phyloP scores from a whole-genome alignment of 768 basidiomycete species.

The Kwoniella newhampshirensis region DNA sequence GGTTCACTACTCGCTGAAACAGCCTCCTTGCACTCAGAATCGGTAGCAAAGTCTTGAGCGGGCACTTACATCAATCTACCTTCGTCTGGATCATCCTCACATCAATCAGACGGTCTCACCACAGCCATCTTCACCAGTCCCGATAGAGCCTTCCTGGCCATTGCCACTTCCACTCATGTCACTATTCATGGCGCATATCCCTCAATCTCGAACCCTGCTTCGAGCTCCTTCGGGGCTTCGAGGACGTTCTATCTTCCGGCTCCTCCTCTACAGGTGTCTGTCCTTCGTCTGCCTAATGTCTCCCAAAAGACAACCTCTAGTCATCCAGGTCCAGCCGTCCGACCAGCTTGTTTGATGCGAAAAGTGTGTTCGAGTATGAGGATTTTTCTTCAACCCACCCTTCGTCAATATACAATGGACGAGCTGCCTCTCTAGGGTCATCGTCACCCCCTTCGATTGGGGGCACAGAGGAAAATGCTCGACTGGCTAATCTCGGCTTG shows the following conservation, averaged over 20 bases:
- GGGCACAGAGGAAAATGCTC: background rate
- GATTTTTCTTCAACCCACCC: too few species aligned
- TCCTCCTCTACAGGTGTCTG: slow-evolving; percentile 15
- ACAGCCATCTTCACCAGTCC: slow-evolving; percentile 1
- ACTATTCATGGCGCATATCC: slow-evolving; percentile 16
- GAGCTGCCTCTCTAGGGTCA: background rate
- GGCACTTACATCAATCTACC: slow-evolving; percentile 6
- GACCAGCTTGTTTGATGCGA: too few species aligned
- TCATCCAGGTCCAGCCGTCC: too few species aligned
- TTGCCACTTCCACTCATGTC: slow-evolving; percentile 17
- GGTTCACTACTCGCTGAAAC: too few species aligned
- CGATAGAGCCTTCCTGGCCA: slow-evolving; percentile 13
- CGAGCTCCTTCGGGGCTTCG: slow-evolving; percentile 14
- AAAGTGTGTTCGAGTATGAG: slow-evolving; percentile 10
- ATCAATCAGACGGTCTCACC: background rate
- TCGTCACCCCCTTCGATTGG: background rate
- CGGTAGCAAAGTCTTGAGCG: slow-evolving; percentile 3
- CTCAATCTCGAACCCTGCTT: background rate
- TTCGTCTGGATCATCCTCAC: background rate
- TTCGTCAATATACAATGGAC: slow-evolving; percentile 6
- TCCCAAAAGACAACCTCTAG: too few species aligned
- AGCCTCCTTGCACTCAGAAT: background rate
- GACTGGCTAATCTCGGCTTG: slow-evolving; percentile 15
- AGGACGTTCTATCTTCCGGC: slow-evolving; percentile 33
- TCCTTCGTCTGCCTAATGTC: slow-evolving; percentile 17